Evolutionary conservation across 352 stramenopile species (phyloP).

Genomic region (Phytophthora hibernalis): DNA sequence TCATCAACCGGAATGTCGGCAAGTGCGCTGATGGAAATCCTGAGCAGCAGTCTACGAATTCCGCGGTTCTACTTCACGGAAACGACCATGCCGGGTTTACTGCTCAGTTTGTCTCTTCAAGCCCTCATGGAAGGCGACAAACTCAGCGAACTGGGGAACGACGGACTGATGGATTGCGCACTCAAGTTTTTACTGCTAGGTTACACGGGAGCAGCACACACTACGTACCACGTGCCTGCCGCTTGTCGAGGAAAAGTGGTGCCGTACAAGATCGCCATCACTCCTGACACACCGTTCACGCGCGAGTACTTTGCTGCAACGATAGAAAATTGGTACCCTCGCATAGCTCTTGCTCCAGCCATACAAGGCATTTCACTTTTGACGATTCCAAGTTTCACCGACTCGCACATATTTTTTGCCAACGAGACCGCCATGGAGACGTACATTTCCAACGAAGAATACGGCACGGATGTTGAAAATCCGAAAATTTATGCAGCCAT

Average conservation of each 20-base stretch:
- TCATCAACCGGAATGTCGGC: slow-evolving; percentile 18
- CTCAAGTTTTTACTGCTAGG: slow-evolving; percentile 61
- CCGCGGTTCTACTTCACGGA: slow-evolving; percentile 75
- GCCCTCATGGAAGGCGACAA: slow-evolving; percentile 50
- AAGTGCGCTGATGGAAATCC: slow-evolving; percentile 8
- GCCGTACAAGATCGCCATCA: slow-evolving; percentile 79
- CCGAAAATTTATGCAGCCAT: slow-evolving; percentile 79
- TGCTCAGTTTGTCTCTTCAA: slow-evolving; percentile 63
- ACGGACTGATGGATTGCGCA: slow-evolving; percentile 50
- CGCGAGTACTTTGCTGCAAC: slow-evolving; percentile 59
- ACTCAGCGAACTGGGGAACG: slow-evolving; percentile 49
- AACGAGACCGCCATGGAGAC: slow-evolving; percentile 58
- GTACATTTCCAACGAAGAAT: slow-evolving; percentile 60
- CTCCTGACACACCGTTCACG: slow-evolving; percentile 73
- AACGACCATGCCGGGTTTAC: slow-evolving; percentile 64
- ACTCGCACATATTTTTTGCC: slow-evolving; percentile 68
- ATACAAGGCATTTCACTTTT: slow-evolving; percentile 52
- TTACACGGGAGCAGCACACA: slow-evolving; percentile 48
- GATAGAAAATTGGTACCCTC: slow-evolving; percentile 68
- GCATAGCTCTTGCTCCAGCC: slow-evolving; percentile 49
- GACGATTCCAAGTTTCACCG: slow-evolving; percentile 56
- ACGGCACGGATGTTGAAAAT: slow-evolving; percentile 50
- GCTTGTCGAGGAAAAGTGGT: slow-evolving; percentile 63
- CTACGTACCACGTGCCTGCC: slow-evolving; percentile 48
- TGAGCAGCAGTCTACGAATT: slow-evolving; percentile 45